These are phyloP conservation scores for Polygonum aviculare DNA, from an alignment of 148 eudicot species.

Conservation along the genomic window DNA sequence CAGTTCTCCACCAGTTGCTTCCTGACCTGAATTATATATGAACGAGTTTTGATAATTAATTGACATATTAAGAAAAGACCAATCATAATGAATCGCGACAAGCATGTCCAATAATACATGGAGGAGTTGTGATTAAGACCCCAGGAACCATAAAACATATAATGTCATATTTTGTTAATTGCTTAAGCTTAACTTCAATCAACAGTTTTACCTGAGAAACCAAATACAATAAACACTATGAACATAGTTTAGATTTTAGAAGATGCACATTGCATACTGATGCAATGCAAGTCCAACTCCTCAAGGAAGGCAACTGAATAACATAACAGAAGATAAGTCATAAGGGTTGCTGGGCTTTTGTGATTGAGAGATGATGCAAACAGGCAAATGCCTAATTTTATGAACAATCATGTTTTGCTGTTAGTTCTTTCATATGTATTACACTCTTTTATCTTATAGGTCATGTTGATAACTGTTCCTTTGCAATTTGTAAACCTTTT, in stretches of 20 bases:
- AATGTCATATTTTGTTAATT: neutral
- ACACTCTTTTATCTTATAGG: neutral
- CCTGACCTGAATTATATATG: constrained; percentile 48
- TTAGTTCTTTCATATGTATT: neutral
- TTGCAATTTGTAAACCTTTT: neutral
- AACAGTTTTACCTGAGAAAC: neutral
- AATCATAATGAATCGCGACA: neutral
- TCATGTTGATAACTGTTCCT: neutral
- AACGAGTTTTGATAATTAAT: neutral
- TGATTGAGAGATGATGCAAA: neutral
- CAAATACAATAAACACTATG: neutral
- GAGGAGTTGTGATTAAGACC: neutral
- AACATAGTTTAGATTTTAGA: neutral
- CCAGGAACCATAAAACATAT: neutral
- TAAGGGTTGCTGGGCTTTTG: neutral
- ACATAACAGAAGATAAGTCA: neutral
- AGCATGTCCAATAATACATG: no score
- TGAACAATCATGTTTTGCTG: neutral
- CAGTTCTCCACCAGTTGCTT: constrained; percentile 75
- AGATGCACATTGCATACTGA: neutral
- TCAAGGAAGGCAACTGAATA: neutral
- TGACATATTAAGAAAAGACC: neutral
- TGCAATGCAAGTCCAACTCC: neutral
- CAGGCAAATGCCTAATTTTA: neutral
- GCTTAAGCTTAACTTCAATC: neutral